Evolutionary conservation across 148 eudicot species (phyloP), one percentile per base, ranked within the genome.

Genomic region (Pharnaceum exiguum): DNA sequence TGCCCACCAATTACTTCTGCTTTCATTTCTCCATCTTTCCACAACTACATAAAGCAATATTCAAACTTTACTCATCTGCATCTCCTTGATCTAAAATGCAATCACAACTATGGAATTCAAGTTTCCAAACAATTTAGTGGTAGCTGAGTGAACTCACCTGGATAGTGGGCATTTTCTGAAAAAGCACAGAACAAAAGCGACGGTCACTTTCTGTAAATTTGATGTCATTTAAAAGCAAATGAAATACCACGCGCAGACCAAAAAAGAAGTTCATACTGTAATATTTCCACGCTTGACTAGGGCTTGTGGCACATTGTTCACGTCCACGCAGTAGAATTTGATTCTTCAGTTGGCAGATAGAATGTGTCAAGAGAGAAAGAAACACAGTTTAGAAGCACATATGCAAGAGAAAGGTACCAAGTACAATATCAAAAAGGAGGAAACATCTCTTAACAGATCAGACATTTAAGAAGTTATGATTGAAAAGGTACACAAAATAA

Each of bases 11-110:
- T 91, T 50, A 91, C 97, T 69, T 87, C 95, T 54, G 67, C 97
- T 77, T 84, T 90, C 82, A 87, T 87, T 73, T 91, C 97, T 62
- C 94, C 97, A 66, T 91, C 94, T 70, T 79, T 80, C 97, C 97
- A 90, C 18, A 86, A 58, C 95, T 90, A 84, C 79, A 75, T 7
- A 5, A 47, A 10, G 19, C 16, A 16, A 24, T 9, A 17, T 16
- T 21, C 40, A 17, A 9, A 1, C 49, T 29, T 45, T 16, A 33
- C 10, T 38, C 32, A 10, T 3, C 10, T 40, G 5, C 13, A 48
- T 45, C 44, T n/a, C 3, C 28, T 15, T 3, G 26, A 35, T 7
- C 25, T 9, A 13, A 1, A 10, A 17, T 29, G 30, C 28, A 15
- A 29, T 2, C 37, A 24, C 49, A 11, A 8, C 5, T 22, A 5